These are phyloP conservation scores for Naganishia vishniacii DNA, from an alignment of 768 basidiomycete species.

Conservation along the genomic window DNA sequence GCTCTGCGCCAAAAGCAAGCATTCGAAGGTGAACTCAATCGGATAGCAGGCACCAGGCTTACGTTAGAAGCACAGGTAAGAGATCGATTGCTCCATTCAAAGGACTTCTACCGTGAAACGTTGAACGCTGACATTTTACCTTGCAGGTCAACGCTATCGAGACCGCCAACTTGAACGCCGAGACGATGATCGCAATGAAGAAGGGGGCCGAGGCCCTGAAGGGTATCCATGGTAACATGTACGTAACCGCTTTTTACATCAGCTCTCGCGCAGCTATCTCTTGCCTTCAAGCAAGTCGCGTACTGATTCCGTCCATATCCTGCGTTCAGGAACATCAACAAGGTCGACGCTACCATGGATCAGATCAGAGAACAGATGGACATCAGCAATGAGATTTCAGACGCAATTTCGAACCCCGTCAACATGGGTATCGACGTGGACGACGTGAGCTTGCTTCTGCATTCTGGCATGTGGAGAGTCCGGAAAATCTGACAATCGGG, in stretches of 20 bases:
- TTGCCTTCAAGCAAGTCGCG: too few relatives aligned
- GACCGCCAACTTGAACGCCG: conserved; percentile 93
- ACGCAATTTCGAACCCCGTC: conserved; percentile 71
- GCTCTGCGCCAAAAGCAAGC: conserved; percentile 92
- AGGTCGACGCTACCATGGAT: conserved; percentile 85
- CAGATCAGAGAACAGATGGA: conserved; percentile 83
- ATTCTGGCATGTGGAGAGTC: not conserved
- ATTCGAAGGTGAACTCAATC: conserved; percentile 77
- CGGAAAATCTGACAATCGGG: not conserved
- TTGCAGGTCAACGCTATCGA: conserved; percentile 81
- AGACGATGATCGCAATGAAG: conserved; percentile 97
- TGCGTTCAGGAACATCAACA: conserved; percentile 65
- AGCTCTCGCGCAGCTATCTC: too few relatives aligned
- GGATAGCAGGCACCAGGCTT: conserved; percentile 73
- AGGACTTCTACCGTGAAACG: too few relatives aligned
- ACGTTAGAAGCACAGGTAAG: conserved; percentile 71
- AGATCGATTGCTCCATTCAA: too few relatives aligned
- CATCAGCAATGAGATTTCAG: conserved; percentile 84
- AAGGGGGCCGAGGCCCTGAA: conserved; percentile 83
- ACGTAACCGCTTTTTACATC: conserved; percentile 50
- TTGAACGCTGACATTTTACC: too few relatives aligned
- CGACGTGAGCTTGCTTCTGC: conserved; percentile 58
- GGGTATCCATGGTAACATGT: conserved; percentile 85
- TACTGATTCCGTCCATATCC: too few relatives aligned
- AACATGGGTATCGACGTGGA: conserved; percentile 60